Evolutionary conservation across 208 protist genomes (phyloP).

Genomic region (Chromosphaera perkinsii): DNA sequence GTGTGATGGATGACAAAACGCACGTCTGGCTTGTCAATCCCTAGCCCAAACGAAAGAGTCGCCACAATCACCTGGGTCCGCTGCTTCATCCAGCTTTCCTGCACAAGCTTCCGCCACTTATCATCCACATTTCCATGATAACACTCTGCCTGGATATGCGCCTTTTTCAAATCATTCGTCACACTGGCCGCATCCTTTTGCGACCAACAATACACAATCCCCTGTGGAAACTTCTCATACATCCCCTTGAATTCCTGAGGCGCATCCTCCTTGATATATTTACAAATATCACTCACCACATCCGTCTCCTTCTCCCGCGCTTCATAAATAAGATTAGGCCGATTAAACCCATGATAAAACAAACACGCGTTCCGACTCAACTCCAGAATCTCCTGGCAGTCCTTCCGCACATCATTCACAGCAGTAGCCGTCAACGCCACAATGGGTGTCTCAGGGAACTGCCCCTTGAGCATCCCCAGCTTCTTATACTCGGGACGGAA

Average conservation of each 20-base stretch:
- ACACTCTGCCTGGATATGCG: constrained; percentile 12
- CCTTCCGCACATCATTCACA: constrained; percentile 30
- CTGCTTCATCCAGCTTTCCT: constrained; percentile 1
- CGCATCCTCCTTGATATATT: neutral
- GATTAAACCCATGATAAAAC: constrained; percentile 3
- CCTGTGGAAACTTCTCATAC: neutral
- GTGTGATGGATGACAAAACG: constrained; percentile 33
- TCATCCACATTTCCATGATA: constrained; percentile 37
- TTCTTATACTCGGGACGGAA: neutral
- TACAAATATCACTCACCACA: neutral
- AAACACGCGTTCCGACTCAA: neutral
- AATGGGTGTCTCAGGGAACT: neutral
- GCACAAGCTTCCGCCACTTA: constrained; percentile 6
- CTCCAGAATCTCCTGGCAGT: neutral
- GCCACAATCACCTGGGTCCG: neutral
- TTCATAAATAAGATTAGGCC: constrained; percentile 4
- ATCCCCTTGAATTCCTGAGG: neutral
- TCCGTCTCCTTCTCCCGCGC: constrained; percentile 1
- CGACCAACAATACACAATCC: constrained; percentile 15
- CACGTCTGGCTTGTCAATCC: constrained; percentile 41
- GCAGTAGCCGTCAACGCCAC: constrained; percentile 65
- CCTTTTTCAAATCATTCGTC: neutral
- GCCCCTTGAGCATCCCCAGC: neutral
- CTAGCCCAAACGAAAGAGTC: constrained; percentile 32
- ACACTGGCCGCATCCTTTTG: neutral